phyloP scores from a whole-genome alignment of 768 basidiomycete species.

The Clavulina sp. region DNA sequence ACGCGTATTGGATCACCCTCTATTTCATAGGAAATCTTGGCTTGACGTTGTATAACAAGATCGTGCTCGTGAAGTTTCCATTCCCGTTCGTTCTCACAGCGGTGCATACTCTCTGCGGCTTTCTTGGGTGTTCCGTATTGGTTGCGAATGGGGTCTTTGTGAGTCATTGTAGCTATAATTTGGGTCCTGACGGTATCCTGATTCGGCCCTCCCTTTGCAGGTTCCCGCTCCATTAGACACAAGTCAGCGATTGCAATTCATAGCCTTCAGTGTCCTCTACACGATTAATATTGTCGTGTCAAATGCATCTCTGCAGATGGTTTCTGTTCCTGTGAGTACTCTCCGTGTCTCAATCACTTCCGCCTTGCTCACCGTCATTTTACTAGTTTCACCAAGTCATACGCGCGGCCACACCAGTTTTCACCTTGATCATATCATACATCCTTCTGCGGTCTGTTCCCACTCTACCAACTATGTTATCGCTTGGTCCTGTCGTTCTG shows the following conservation, averaged over 20 bases:
- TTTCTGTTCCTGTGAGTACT: conserved; percentile 48
- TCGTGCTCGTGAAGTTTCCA: conserved; percentile 78
- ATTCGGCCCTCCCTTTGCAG: conserved; percentile 11
- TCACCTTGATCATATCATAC: conserved; percentile 66
- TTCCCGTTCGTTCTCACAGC: conserved; percentile 94
- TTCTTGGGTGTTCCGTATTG: conserved; percentile 58
- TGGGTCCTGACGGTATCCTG: conserved; percentile 1
- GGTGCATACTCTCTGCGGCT: conserved; percentile 73
- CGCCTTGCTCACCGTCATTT: neutral
- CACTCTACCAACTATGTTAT: conserved; percentile 23
- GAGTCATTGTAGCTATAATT: conserved; percentile 11
- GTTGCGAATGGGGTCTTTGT: conserved; percentile 39
- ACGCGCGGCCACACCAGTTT: conserved; percentile 80
- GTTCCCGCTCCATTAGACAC: conserved; percentile 34
- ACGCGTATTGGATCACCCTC: conserved; percentile 40
- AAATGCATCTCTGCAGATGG: conserved; percentile 75
- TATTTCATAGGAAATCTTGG: conserved; percentile 87
- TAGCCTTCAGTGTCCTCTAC: conserved; percentile 77
- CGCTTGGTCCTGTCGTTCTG: conserved; percentile 67
- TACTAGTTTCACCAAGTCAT: conserved; percentile 79
- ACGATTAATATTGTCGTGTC: conserved; percentile 90
- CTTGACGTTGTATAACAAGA: conserved; percentile 91
- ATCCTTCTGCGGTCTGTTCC: conserved; percentile 22
- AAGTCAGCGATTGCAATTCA: conserved; percentile 41
- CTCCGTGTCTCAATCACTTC: neutral